A percentile compares a stretch with the other conserved stretches of the same genome.
phyloP scores from a whole-genome alignment of 1,284 basidiomycete species.

The Peniophora sp. region DNA sequence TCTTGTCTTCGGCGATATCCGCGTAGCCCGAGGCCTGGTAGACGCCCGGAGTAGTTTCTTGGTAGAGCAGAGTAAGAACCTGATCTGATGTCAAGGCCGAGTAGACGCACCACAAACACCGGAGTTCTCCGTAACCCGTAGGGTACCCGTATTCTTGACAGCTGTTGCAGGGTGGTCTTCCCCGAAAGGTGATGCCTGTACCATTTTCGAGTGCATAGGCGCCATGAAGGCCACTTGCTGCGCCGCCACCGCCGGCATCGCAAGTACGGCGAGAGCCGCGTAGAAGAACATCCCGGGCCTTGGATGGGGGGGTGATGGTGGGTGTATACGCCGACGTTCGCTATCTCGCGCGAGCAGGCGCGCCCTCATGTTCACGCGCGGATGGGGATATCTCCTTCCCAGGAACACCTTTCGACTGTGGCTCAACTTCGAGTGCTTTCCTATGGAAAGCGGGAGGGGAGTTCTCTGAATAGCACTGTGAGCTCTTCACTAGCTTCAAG shows the following conservation, averaged over 20 bases:
- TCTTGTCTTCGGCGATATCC: neutral
- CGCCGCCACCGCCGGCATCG: neutral
- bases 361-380: too few relatives aligned
- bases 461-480: too few relatives aligned
- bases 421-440: too few relatives aligned
- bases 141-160: neutral
- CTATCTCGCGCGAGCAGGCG: too few relatives aligned
- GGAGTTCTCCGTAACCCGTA: neutral
- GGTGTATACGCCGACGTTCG: too few relatives aligned
- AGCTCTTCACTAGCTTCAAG: too few relatives aligned
- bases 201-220: neutral
- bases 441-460: too few relatives aligned
- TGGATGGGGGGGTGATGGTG: too few relatives aligned
- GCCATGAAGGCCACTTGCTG: neutral
- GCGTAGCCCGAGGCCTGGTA: neutral
- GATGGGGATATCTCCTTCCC: too few relatives aligned
- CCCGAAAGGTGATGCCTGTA: neutral
- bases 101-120: neutral
- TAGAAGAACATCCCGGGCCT: neutral
- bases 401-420: too few relatives aligned
- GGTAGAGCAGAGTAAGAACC: too few relatives aligned
- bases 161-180: neutral
- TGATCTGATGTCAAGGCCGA: too few relatives aligned
- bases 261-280: neutral
- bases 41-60: neutral